Base-by-base conservation (phyloP, 352 stramenopile genomes). In the Phytophthora sp. region DNA sequence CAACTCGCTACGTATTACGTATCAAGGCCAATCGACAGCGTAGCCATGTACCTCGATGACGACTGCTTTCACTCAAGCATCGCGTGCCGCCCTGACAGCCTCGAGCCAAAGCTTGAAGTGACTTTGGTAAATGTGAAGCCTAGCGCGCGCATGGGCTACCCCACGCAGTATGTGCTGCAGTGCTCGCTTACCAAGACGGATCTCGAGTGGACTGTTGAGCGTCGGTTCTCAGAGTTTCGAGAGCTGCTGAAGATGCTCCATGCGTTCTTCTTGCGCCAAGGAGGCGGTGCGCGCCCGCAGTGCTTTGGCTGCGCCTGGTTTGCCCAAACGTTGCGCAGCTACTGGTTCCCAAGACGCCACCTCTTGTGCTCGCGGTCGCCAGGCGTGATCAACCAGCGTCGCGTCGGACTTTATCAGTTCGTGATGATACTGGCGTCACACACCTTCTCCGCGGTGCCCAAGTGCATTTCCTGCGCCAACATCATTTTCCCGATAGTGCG, bases 301-400 rank as follows among this genome's bases (percentile, higher is more conserved):
- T 93, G 84, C 72, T 93, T 93, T 54, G 84, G 84, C 18, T 93
- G 86, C 52, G 73, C 74, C 11, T 91, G 84, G 80, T 95, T 91
- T 52, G 56, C 63, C 26, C 79, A 91, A 33, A 87, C 84, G 24
- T 61, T 93, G 23, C 66, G 71, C 13, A 69, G 69, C 7, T 93
- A 86, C 52, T 73, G 71, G 26, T 92, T 93, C 45, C 84, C 84
- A 4, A 76, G 79, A 30, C 88, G 87, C 12, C 83, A 82, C 26
- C 23, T 91, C 26, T 50, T 95, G 15, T 61, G 51, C 3, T 93
- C 84, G 11, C 79, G 76, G 30, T 65, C 63, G 4, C 16, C 57
- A 9, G 59, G 74, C 11, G 78, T 89, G 27, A 79, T 92, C 29
- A 63, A 68, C 16, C 63, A 84, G 45, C 83, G 84, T 30, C 84